Evolutionary conservation across 1,139 yeast genomes (phyloP).

Genomic region (Kodamaea ohmeri): DNA sequence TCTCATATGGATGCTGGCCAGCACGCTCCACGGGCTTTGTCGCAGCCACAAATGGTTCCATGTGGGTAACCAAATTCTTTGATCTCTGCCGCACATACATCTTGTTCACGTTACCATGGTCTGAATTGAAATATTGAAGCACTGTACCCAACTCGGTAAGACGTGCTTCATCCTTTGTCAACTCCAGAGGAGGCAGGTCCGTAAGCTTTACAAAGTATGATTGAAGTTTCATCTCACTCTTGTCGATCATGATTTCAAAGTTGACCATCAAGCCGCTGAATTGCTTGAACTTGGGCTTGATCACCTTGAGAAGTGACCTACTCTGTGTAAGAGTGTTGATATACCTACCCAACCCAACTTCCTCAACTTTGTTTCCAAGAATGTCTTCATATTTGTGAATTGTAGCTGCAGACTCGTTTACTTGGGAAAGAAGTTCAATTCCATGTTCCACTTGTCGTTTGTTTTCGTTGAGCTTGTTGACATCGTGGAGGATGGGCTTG

Average conservation of each 20-base stretch:
- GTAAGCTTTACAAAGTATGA: conserved; percentile 28
- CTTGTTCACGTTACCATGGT: conserved; percentile 35
- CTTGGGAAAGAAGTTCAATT: conserved; percentile 56
- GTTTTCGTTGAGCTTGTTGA: conserved; percentile 53
- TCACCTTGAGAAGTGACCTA: conserved; percentile 31
- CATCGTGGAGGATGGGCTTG: conserved; percentile 67
- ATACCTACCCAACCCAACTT: conserved; percentile 38
- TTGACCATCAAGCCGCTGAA: conserved; percentile 51
- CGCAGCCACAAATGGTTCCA: conserved; percentile 28
- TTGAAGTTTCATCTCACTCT: conserved; percentile 44
- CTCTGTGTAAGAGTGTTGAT: conserved; percentile 37
- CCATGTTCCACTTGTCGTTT: conserved; percentile 63
- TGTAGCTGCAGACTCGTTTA: conserved; percentile 61
- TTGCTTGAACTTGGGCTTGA: conserved; percentile 39
- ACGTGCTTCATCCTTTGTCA: conserved; percentile 15
- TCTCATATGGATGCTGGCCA: conserved; percentile 50
- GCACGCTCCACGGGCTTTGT: conserved; percentile 42
- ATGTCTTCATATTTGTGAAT: conserved; percentile 53
- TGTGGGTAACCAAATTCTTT: conserved; percentile 43
- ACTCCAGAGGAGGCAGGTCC: conserved; percentile 12
- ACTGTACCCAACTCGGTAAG: conserved; percentile 30
- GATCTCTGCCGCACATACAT: conserved; percentile 47
- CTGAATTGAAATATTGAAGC: conserved; percentile 44
- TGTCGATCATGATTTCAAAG: conserved; percentile 45
- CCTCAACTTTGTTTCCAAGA: conserved; percentile 38